Percentiles rank a stretch among this genome's conserved stretches.
Evolutionary conservation across 2,329 filamentous ascomycete species (phyloP).

Genomic region (Orbilia quercus): DNA sequence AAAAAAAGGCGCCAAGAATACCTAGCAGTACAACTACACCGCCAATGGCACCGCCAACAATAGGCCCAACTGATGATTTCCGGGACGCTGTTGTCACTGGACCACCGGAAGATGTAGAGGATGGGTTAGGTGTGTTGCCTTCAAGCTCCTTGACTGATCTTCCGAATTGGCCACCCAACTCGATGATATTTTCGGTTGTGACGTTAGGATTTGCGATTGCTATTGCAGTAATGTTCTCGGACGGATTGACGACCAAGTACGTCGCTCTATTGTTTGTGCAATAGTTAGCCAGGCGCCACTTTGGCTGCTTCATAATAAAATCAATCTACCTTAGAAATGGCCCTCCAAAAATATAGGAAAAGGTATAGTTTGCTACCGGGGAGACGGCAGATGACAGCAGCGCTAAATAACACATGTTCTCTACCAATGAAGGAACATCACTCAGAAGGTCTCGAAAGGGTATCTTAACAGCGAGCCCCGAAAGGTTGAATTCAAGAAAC

Average conservation of each 20-base stretch:
- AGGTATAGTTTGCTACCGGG: slow-evolving; percentile 3
- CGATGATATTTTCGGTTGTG: slow-evolving; percentile 11
- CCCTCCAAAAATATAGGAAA: slow-evolving; percentile 30
- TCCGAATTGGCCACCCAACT: slow-evolving; percentile 19
- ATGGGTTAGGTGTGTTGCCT: slow-evolving; percentile 3
- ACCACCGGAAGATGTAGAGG: not conserved
- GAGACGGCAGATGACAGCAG: slow-evolving; percentile 9
- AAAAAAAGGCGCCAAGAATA: slow-evolving; percentile 63
- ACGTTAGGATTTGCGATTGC: slow-evolving; percentile 19
- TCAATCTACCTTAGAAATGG: slow-evolving; percentile 29
- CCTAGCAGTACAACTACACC: slow-evolving; percentile 65
- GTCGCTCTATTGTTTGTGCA: slow-evolving; percentile 4
- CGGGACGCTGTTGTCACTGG: not conserved
- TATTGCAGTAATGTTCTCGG: slow-evolving; percentile 31
- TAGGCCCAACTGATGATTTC: slow-evolving; percentile 63
- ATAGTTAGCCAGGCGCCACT: not conserved
- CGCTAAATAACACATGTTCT: slow-evolving; percentile 14
- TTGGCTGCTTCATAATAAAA: not conserved
- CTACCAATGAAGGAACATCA: not conserved
- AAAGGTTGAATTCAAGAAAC: slow-evolving; percentile 16
- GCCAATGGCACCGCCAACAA: slow-evolving; percentile 66
- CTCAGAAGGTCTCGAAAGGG: slow-evolving; percentile 9
- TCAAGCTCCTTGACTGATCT: not conserved
- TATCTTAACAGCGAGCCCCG: slow-evolving; percentile 11
- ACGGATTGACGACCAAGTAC: slow-evolving; percentile 27